These are phyloP conservation scores for Zymoseptoria tritici DNA, from an alignment of 2,329 filamentous ascomycete genomes.

Conservation along the genomic window DNA sequence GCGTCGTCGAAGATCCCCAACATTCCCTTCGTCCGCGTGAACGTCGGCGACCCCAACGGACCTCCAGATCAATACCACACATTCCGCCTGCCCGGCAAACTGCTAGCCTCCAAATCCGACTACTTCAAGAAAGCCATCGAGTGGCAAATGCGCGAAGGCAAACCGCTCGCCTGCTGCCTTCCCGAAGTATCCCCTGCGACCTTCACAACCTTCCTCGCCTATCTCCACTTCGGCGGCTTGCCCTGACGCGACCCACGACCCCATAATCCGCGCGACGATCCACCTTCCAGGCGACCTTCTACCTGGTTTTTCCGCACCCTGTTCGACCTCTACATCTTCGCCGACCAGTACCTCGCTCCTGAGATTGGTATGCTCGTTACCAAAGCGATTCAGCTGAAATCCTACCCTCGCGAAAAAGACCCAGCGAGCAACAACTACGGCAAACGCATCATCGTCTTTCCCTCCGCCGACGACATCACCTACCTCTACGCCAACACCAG, in stretches of 20 bases:
- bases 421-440: background rate
- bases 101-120: background rate
- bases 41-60: background rate
- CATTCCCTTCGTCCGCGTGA: background rate
- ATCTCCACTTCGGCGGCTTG: background rate
- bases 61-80: background rate
- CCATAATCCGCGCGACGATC: background rate
- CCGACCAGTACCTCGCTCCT: constrained; percentile 9
- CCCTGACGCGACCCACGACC: background rate
- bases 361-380: constrained; percentile 5
- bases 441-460: background rate
- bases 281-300: background rate
- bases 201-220: background rate
- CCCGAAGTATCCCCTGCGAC: background rate
- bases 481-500: background rate
- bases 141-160: background rate
- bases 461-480: background rate
- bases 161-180: background rate
- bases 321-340: constrained; percentile 11
- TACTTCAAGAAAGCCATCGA: background rate
- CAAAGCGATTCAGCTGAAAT: constrained; percentile 9
- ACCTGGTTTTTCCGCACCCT: constrained; percentile 7
- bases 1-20: background rate
- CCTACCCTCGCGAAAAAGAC: background rate
- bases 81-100: background rate